A percentile compares a stretch with the other conserved stretches of the same genome.
These are phyloP conservation scores for Verticillium zaregamsianum DNA, from an alignment of 2,329 filamentous ascomycete species.

Conservation along the genomic window DNA sequence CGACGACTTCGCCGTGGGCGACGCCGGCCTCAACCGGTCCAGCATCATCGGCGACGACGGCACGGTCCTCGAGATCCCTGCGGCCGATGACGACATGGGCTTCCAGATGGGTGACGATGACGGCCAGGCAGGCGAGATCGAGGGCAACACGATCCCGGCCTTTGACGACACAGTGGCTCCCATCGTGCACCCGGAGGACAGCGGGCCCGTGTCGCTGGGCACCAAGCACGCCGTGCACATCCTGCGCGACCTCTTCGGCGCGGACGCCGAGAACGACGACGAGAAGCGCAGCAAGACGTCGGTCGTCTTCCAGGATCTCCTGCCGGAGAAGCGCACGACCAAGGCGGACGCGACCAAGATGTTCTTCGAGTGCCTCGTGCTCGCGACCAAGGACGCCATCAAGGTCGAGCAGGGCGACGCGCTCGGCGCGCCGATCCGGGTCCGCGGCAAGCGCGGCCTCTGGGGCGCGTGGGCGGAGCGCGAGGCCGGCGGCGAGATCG, in stretches of 20 bases:
- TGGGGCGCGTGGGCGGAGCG: conserved; percentile 96
- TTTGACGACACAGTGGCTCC: conserved; percentile 79
- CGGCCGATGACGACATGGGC: conserved; percentile 45
- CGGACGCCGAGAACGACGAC: conserved; percentile 63
- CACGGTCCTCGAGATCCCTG: conserved; percentile 62
- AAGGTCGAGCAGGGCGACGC: conserved; percentile 84
- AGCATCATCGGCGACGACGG: conserved; percentile 51
- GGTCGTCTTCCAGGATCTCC: conserved; percentile 85
- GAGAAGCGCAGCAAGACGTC: conserved; percentile 70
- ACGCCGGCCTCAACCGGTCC: conserved; percentile 48
- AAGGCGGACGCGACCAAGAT: conserved; percentile 96
- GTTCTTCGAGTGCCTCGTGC: conserved; percentile 96
- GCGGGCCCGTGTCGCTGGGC: conserved; percentile 80
- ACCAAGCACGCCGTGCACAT: conserved; percentile 96
- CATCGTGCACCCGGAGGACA: conserved; percentile 75
- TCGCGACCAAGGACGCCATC: conserved; percentile 96
- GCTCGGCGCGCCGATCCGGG: conserved; percentile 75
- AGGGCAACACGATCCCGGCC: conserved; percentile 47
- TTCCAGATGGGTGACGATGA: conserved; percentile 42
- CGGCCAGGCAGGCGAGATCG: conserved; percentile 29
- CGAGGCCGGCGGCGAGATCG: conserved; percentile 61
- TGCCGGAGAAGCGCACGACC: conserved; percentile 76
- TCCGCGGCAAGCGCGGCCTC: conserved; percentile 88
- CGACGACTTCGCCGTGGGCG: conserved; percentile 48
- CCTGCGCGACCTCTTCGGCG: conserved; percentile 81